These are phyloP conservation scores for Martensiomyces pterosporus DNA, from an alignment of 192 early-diverging fungal species.

Conservation along the genomic window DNA sequence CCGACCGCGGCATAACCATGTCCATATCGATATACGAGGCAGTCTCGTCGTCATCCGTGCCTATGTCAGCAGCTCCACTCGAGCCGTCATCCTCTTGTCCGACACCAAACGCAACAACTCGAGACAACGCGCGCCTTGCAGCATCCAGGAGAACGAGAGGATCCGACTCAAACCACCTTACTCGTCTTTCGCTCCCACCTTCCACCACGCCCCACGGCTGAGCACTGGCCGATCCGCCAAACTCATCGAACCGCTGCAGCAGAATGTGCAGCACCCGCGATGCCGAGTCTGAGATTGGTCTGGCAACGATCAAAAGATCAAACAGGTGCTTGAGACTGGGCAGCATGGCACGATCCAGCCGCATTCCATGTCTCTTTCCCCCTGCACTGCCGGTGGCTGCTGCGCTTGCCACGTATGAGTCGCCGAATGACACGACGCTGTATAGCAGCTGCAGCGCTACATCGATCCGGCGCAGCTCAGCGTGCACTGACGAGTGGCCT, in stretches of 20 bases:
- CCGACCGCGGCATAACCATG: slow-evolving; percentile 4
- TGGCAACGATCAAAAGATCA: slow-evolving; percentile 30
- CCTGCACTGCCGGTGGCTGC: background rate
- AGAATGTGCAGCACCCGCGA: slow-evolving; percentile 28
- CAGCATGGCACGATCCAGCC: slow-evolving; percentile 23
- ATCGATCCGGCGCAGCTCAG: slow-evolving; percentile 26
- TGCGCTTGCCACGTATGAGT: slow-evolving; percentile 7
- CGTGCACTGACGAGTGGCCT: slow-evolving; percentile 1
- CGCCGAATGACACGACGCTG: no score
- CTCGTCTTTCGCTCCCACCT: background rate
- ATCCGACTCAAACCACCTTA: slow-evolving; percentile 40
- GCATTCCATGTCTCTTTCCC: background rate
- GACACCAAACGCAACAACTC: slow-evolving; percentile 23
- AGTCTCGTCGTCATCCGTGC: background rate
- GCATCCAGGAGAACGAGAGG: slow-evolving; percentile 4
- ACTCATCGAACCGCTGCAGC: slow-evolving; percentile 39
- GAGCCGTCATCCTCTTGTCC: no score
- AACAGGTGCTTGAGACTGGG: slow-evolving; percentile 25
- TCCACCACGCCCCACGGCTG: background rate
- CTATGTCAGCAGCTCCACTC: slow-evolving; percentile 1
- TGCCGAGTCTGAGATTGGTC: slow-evolving; percentile 31
- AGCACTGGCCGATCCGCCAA: background rate
- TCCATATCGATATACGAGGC: background rate
- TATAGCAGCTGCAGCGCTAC: slow-evolving; percentile 22
- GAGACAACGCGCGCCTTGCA: slow-evolving; percentile 17